Conservation (phyloP, 2,329 filamentous ascomycete species). For the Arthrobotrys iridis region DNA sequence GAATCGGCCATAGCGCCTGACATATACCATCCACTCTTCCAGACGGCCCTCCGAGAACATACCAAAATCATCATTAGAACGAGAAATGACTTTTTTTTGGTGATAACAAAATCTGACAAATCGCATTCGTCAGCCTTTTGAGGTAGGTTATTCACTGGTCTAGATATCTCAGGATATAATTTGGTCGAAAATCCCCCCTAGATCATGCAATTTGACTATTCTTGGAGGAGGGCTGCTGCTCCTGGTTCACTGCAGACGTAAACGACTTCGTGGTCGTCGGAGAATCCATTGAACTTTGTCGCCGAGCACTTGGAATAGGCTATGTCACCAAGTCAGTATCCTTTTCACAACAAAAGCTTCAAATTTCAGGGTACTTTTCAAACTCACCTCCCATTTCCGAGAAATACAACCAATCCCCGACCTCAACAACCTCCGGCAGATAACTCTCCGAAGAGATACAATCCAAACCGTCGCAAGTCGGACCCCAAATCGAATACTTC, state of each 20-base stretch:
- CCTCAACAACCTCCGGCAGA: conserved; percentile 80
- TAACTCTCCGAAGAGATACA: conserved; percentile 84
- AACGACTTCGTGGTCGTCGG: conserved; percentile 87
- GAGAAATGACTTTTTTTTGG: conserved; percentile 4
- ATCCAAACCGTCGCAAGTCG: conserved; percentile 97
- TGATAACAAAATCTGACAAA: background rate
- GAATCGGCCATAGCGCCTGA: conserved; percentile 4
- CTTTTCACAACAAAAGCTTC: background rate
- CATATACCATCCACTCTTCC: conserved; percentile 15
- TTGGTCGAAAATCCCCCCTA: background rate
- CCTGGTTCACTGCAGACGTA: conserved; percentile 95
- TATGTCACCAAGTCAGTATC: conserved; percentile 27
- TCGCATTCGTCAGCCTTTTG: background rate
- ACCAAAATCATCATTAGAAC: background rate
- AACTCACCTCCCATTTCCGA: conserved; percentile 81
- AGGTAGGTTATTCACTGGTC: background rate
- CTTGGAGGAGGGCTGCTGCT: conserved; percentile 74
- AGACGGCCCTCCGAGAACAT: background rate
- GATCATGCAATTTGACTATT: conserved; percentile 1
- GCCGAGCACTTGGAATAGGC: conserved; percentile 98
- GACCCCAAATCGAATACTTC: conserved; percentile 97
- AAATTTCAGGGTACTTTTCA: background rate
- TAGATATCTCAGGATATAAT: background rate
- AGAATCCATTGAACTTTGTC: conserved; percentile 97
- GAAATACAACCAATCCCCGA: conserved; percentile 98